Evolutionary conservation across 169 alveolate genomes (phyloP), one percentile per base, ranked within the genome.

Genomic region (Cryptosporidium muris): DNA sequence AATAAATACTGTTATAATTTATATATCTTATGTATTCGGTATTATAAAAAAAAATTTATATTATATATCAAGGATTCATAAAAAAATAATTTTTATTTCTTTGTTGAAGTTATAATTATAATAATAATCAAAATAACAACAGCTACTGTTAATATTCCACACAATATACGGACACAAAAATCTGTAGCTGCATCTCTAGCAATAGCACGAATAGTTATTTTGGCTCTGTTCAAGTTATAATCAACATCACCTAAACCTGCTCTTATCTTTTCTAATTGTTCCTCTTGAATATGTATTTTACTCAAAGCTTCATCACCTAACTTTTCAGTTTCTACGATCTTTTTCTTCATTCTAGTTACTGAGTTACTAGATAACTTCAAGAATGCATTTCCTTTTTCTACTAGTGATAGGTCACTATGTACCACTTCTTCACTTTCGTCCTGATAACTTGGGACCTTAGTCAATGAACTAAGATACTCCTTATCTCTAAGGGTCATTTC

Each of bases 131-230:
- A 58, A 2, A 74, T 74, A 8, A 74, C 40, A 3, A 74, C 14
- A 5, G 65, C 54, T 16, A 74, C 45, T 54, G 85, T 25, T 3
- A 74, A 53, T 8, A 74, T 49, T 2, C 85, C 85, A 36, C 85
- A 74, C 14, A 74, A 36, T 38, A 74, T 43, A 7, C 60, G 85
- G 40, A 74, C 85, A 45, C 85, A 74, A 60, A 74, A 74, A 54
- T 74, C 85, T 0, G 85, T 74, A 58, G 85, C 74, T 2, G 85
- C 51, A 42, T 60, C 60, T 74, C 85, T 74, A 9, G 85, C 67
- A 45, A 74, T 74, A 60, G 85, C 85, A 38, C 48, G 54, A 34
- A 74, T 6, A 34, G 63, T 54, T 62, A 74, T 14, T 34, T 43
- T 60, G 5, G 85, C 85, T 25, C 49, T 74, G 5, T 37, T 40